phyloP scores from a whole-genome alignment of 2,329 filamentous ascomycete species.

The Xylaria sp. region DNA sequence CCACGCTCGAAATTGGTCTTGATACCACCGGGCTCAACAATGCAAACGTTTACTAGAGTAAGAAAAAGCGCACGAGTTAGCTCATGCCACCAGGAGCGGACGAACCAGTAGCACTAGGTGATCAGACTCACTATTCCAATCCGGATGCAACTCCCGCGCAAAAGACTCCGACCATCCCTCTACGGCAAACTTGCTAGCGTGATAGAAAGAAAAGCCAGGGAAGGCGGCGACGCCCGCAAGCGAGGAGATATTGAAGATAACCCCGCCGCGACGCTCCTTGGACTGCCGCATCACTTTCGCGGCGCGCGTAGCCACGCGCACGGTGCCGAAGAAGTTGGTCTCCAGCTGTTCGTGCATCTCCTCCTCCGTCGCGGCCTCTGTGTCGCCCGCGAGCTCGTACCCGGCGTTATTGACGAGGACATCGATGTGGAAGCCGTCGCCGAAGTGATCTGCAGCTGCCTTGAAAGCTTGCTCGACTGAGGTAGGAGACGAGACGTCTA shows the following conservation, averaged over 20 bases:
- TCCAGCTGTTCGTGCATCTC: conserved; percentile 35
- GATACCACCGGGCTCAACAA: conserved; percentile 35
- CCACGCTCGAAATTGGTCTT: conserved; percentile 35
- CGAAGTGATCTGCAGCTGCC: conserved; percentile 26
- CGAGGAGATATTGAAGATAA: conserved; percentile 38
- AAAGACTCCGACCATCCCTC: conserved; percentile 38
- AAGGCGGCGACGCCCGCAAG: conserved; percentile 35
- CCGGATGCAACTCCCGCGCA: conserved; percentile 33
- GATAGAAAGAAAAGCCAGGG: conserved; percentile 34
- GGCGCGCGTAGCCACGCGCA: conserved; percentile 30
- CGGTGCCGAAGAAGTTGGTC: conserved; percentile 36
- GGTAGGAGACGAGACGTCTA: conserved; percentile 24
- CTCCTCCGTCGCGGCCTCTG: conserved; percentile 29
- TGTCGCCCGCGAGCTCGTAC: conserved; percentile 35
- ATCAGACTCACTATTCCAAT: conserved; percentile 37
- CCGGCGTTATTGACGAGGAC: conserved; percentile 37
- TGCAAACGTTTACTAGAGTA: conserved; percentile 31
- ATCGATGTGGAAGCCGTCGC: conserved; percentile 27
- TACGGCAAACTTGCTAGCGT: conserved; percentile 35
- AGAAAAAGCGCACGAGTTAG: background rate
- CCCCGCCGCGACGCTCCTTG: conserved; percentile 22
- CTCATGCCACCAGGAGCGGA: background rate
- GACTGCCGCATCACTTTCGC: conserved; percentile 25
- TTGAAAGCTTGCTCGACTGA: conserved; percentile 30
- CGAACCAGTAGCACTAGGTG: background rate